These are phyloP conservation scores for Scheffersomyces titani DNA, from an alignment of 1,139 yeast species.

Conservation along the genomic window DNA sequence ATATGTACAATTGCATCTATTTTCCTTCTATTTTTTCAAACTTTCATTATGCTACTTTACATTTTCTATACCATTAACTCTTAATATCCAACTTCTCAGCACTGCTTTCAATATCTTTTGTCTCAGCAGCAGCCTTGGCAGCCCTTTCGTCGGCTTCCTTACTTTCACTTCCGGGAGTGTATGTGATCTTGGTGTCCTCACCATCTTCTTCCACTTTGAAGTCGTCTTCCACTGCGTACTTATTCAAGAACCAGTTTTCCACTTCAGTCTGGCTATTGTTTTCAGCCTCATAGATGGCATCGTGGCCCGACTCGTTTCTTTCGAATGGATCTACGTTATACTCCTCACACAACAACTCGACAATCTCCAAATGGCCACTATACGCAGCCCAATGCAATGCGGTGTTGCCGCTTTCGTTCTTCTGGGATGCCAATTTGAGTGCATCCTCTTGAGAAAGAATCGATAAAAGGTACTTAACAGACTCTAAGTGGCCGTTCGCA, in stretches of 20 bases:
- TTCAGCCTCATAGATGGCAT: slow-evolving; percentile 88
- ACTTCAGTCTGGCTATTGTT: slow-evolving; percentile 63
- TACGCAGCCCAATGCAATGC: slow-evolving; percentile 95
- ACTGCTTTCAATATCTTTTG: slow-evolving; percentile 6
- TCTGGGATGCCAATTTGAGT: slow-evolving; percentile 48
- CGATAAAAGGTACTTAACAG: slow-evolving; percentile 60
- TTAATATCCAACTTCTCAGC: slow-evolving; percentile 15
- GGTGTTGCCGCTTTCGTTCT: slow-evolving; percentile 85
- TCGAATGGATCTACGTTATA: slow-evolving; percentile 79
- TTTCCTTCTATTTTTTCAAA: neutral
- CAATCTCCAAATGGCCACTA: slow-evolving; percentile 79
- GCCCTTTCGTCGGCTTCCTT: slow-evolving; percentile 47
- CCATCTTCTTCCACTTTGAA: slow-evolving; percentile 46
- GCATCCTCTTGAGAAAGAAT: slow-evolving; percentile 48
- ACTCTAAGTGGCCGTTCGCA: slow-evolving; percentile 86
- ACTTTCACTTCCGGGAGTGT: slow-evolving; percentile 52
- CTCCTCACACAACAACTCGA: slow-evolving; percentile 67
- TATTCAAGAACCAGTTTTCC: slow-evolving; percentile 71
- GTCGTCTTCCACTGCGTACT: slow-evolving; percentile 70
- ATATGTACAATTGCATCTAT: too few species aligned
- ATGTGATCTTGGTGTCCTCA: slow-evolving; percentile 48
- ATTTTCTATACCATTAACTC: neutral
- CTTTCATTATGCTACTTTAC: neutral
- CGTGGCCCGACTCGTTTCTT: slow-evolving; percentile 76
- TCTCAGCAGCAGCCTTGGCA: slow-evolving; percentile 22